These are phyloP conservation scores for Pythium dissimile DNA, from an alignment of 352 stramenopile species.

Conservation along the genomic window DNA sequence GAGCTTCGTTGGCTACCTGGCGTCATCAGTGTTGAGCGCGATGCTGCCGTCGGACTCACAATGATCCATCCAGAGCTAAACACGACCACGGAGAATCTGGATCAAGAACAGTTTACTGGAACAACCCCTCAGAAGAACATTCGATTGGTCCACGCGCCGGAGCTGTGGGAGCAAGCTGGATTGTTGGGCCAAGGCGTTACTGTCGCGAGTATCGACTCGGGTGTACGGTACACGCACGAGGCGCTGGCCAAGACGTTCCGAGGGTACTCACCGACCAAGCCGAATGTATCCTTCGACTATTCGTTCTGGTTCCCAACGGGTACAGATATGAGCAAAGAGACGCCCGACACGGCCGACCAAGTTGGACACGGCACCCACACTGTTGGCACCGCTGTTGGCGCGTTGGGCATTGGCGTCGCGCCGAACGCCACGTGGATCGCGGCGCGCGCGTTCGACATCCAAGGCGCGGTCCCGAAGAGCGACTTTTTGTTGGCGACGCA, in stretches of 20 bases:
- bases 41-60: constrained; percentile 18
- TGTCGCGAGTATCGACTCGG: constrained; percentile 72
- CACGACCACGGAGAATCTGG: background rate
- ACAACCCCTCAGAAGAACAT: constrained; percentile 37
- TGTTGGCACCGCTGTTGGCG: constrained; percentile 53
- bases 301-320: constrained; percentile 59
- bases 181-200: constrained; percentile 38
- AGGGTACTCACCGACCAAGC: background rate
- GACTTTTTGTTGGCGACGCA: constrained; percentile 64
- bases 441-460: constrained; percentile 57
- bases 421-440: constrained; percentile 66
- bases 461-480: constrained; percentile 57
- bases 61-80: constrained; percentile 11
- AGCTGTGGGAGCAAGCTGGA: constrained; percentile 39
- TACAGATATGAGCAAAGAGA: constrained; percentile 52
- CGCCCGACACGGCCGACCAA: constrained; percentile 56
- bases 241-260: constrained; percentile 42
- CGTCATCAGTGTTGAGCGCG: constrained; percentile 39
- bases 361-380: constrained; percentile 74
- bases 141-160: constrained; percentile 39
- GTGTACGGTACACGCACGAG: constrained; percentile 67
- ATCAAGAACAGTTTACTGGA: background rate
- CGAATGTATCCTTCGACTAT: constrained; percentile 56
- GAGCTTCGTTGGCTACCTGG: constrained; percentile 35
- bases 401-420: constrained; percentile 52